phyloP scores from a whole-genome alignment of 148 eudicot species.

The Fagopyrum homotropicum region DNA sequence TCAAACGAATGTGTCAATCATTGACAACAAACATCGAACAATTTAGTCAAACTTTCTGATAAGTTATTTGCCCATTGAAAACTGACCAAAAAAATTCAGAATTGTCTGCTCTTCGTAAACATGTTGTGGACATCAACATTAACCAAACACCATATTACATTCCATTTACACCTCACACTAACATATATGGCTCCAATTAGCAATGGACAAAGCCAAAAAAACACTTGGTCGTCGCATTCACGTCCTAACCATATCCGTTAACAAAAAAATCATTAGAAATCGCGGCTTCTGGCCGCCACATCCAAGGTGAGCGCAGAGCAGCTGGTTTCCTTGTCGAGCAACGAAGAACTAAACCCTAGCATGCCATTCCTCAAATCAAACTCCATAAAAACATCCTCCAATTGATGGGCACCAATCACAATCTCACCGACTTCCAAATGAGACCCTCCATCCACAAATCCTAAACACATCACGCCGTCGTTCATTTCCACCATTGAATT shows the following conservation, averaged over 20 bases:
- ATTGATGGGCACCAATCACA: background rate
- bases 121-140: too few species aligned
- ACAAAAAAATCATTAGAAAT: background rate
- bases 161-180: too few species aligned
- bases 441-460: slow-evolving; percentile 2
- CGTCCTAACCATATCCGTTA: too few species aligned
- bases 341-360: background rate
- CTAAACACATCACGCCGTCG: slow-evolving; percentile 5
- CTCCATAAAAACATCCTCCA: slow-evolving; percentile 11
- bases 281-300: background rate
- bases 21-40: too few species aligned
- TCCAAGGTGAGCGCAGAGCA: background rate
- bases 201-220: background rate
- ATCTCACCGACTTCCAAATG: background rate
- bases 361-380: slow-evolving; percentile 14
- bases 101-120: too few species aligned
- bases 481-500: slow-evolving; percentile 9
- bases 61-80: background rate
- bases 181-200: background rate
- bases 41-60: too few species aligned
- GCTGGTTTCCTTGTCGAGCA: background rate
- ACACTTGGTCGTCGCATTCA: too few species aligned
- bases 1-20: too few species aligned
- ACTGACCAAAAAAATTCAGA: background rate
- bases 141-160: too few species aligned